Evolutionary conservation across 2,329 filamentous ascomycete species (phyloP).

Genomic region (Phialophora verrucosa): DNA sequence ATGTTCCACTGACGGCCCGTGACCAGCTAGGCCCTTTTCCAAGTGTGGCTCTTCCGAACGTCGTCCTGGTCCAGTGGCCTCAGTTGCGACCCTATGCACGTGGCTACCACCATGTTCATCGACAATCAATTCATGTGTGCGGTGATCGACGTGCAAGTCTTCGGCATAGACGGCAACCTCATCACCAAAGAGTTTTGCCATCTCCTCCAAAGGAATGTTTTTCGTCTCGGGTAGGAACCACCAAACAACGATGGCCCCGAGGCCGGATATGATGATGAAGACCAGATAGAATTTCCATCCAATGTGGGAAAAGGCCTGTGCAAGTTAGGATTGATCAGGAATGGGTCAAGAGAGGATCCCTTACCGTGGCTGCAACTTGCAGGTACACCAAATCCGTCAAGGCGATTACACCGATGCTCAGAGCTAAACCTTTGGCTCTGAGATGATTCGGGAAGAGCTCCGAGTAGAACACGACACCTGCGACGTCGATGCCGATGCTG

Average conservation of each 20-base stretch:
- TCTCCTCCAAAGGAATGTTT: constrained; percentile 45
- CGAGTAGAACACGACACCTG: constrained; percentile 32
- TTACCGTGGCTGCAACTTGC: constrained; percentile 30
- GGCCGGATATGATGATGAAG: constrained; percentile 30
- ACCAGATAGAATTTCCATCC: constrained; percentile 45
- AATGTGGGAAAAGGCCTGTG: constrained; percentile 43
- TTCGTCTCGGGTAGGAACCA: constrained; percentile 42
- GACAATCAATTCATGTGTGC: constrained; percentile 26
- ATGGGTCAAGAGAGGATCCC: not conserved
- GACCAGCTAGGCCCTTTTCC: constrained; percentile 10
- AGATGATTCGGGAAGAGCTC: constrained; percentile 33
- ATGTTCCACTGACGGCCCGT: constrained; percentile 7
- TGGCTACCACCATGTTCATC: constrained; percentile 19
- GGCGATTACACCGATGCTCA: constrained; percentile 26
- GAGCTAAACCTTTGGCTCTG: constrained; percentile 27
- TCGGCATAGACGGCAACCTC: constrained; percentile 25
- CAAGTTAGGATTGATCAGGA: not conserved
- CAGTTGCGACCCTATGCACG: constrained; percentile 17
- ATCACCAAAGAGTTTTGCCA: constrained; percentile 45
- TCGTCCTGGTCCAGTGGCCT: constrained; percentile 9
- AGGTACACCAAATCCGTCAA: constrained; percentile 29
- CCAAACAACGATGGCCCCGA: constrained; percentile 18
- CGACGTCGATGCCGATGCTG: constrained; percentile 42
- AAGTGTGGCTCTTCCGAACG: constrained; percentile 4
- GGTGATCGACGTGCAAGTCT: constrained; percentile 27